A percentile compares a stretch with the other conserved stretches of the same genome.
phyloP scores from a whole-genome alignment of 2,329 filamentous ascomycete genomes.

The Diplodia mutila region DNA sequence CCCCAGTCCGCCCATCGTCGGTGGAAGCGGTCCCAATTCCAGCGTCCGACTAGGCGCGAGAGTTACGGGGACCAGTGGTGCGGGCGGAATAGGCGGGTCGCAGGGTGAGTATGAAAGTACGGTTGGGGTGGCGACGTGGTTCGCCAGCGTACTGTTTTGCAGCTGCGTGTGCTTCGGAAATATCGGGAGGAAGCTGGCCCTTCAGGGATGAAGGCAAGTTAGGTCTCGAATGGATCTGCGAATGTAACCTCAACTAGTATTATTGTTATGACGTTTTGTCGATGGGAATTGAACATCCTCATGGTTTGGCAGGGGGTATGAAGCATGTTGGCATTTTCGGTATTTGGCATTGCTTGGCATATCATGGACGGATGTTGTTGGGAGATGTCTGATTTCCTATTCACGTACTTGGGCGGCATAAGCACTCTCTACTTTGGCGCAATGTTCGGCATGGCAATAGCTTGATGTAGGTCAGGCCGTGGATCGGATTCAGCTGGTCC shows the following conservation, averaged over 20 bases:
- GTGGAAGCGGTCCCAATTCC: slow-evolving; percentile 15
- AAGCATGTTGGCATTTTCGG: neutral
- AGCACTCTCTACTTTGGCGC: neutral
- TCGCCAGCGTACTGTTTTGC: slow-evolving; percentile 91
- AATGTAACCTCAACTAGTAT: neutral
- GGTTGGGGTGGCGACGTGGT: slow-evolving; percentile 74
- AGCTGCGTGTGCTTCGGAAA: slow-evolving; percentile 96
- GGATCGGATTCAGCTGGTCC: neutral
- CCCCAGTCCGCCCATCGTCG: slow-evolving; percentile 52
- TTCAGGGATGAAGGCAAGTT: neutral
- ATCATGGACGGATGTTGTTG: neutral
- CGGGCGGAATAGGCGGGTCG: slow-evolving; percentile 13
- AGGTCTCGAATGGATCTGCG: neutral
- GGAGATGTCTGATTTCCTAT: neutral
- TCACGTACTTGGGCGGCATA: neutral
- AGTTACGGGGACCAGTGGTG: slow-evolving; percentile 22
- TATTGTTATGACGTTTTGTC: neutral
- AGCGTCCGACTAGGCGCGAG: slow-evolving; percentile 18
- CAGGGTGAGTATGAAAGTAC: slow-evolving; percentile 27
- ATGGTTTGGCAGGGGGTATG: neutral
- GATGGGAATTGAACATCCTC: neutral
- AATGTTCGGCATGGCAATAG: neutral
- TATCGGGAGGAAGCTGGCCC: slow-evolving; percentile 77
- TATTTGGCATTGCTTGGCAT: neutral
- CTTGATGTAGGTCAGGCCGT: neutral